Evolutionary conservation across 768 basidiomycete species (phyloP), one percentile per base, ranked within the genome.

Genomic region (Austroboletus eburneus): DNA sequence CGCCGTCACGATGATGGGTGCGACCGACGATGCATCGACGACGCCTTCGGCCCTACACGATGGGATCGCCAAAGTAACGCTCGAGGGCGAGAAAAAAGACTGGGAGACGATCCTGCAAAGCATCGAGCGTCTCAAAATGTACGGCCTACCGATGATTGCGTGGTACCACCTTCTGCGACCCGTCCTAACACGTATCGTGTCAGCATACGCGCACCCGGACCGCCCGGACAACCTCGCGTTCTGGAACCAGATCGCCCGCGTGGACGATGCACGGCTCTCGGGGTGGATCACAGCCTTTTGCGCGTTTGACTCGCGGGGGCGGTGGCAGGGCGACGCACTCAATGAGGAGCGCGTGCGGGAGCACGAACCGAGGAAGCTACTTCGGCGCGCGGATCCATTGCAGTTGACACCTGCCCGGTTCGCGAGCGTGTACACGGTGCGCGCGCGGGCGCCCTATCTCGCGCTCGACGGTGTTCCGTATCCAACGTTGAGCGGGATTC

Each of bases 1-100:
- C 29, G 65, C 72, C 6, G 65, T 72, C 27, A 57, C 68, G 38
- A 66, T 72, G 61, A 74, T 78, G 72, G 63, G 69, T 6, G 69
- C 65, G 18, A 51, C 73, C 57, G 69, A 74, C 46, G 41, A 63
- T n/a, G 73, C 69, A 45, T 73, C 57, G 69, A 73, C 47, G 42
- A 63, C n/a, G 73, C 69, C 46, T 74, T 76, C 56, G 23, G 33
- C 35, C 9, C 39, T 62, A 9, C 49, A 47, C 14, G 74, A 74
- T 36, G 73, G 77, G 2, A 68, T 77, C 4, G 73, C 76, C 14
- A 64, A 57, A 25, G 64, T 78, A 39, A 76, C 73, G 5, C 67
- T 78, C 27, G 63, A 70, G 40, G 76, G 76, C 1, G 64, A 62
- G 32, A 63, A 59, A 25, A 43, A 54, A 3, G 76, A 78, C 53